Base-by-base conservation (phyloP, 2,329 filamentous ascomycete species). In the Epichloe sibirici region DNA sequence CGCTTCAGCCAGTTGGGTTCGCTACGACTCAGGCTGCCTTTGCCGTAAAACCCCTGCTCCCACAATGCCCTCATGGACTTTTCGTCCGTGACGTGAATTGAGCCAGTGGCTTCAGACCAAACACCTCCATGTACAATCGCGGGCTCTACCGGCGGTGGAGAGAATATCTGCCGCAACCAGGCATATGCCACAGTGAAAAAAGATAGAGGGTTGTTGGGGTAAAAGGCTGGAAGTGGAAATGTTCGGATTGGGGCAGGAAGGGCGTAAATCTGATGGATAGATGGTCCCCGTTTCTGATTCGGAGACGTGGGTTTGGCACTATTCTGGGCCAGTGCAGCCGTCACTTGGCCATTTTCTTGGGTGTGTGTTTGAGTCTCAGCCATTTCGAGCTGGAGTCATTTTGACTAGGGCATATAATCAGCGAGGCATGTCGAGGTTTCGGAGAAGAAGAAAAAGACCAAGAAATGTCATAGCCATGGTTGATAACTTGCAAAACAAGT, bases 41-140 rank as follows among this genome's bases (percentile, higher is more conserved):
- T 96, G 47, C 94, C 94, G 68, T 91, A 98, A 70, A 98, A 98
- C 5, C 93, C 93, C 71, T 94, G 88, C 68, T 95, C 88, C 93
- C 94, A 98, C 25, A 98, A 70, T 1, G 85, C 88, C 51, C 86
- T 78, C 56, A 94, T 84, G 3, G 88, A 84, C 52, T 76, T 75
- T 28, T 82, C 74, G 65, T 96, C 85, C 17, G 82, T 88, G 53
- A 98, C 77, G 64, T 95, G 88, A 15, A 98, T 79, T 0, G 90
- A 93, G 34, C 84, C 81, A 3, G 89, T 94, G 53, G 85, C 80
- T 2, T 79, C 70, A n/a, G 89, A 91, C 76, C 91, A 96, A 58
- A 85, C 79, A 49, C 85, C 91, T 48, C 78, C 72, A 64, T 93
- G 85, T 43, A 82, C 70, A 39, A 79, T 71, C 11, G 78, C 73